Evolutionary conservation across 1,284 basidiomycete species (phyloP), one percentile per base, ranked within the genome.

Genomic region (Filobasidium uniguttulatum): DNA sequence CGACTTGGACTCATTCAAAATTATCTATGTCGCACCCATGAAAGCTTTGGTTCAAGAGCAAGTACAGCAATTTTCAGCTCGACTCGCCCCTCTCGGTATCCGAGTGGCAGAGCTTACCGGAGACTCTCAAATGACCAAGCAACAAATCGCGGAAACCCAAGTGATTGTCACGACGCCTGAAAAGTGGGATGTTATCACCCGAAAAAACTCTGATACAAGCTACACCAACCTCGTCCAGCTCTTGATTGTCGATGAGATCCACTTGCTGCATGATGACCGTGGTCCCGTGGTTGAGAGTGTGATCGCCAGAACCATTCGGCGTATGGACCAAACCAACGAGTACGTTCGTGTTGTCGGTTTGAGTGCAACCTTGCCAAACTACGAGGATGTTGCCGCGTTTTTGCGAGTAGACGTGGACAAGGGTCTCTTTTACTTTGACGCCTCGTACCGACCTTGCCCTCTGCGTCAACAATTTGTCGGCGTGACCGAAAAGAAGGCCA

Each of bases 151-250:
- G 3, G 88, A 94, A 66, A 97, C 94, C 0, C 93, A 98, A 66
- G 88, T 99, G 62, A 97, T 99, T 65, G 91, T 98, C 57, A 97
- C 93, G 0, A 98, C 94, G 0, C 94, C 94, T 0, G 94, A 99
- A 71, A 98, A 99, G 69, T 98, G 90, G 89, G 94, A 98, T 62
- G 91, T 97, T 59, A 94, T 98, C 67, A 97, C 90, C 25, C 84
- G 94, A 57, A 99, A 99, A 74, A 87, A 83, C 59, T 93, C 90
- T 6, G 94, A 98, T 62, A 91, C 88, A 17, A 86, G 83, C 56
- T 98, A 97, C 70, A 97, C 91, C 49, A 98, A 96, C 64, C 81
- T 98, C 46, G 93, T 98, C 14, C 81, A 90, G 15, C 79, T 98
- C 49, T 81, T 98, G 70, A 97, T 99, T 67, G 86, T 99, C 58